A percentile compares a stretch with the other conserved stretches of the same genome.
These are phyloP conservation scores for Achlya hypogyna DNA, from an alignment of 352 stramenopile genomes.

Conservation along the genomic window DNA sequence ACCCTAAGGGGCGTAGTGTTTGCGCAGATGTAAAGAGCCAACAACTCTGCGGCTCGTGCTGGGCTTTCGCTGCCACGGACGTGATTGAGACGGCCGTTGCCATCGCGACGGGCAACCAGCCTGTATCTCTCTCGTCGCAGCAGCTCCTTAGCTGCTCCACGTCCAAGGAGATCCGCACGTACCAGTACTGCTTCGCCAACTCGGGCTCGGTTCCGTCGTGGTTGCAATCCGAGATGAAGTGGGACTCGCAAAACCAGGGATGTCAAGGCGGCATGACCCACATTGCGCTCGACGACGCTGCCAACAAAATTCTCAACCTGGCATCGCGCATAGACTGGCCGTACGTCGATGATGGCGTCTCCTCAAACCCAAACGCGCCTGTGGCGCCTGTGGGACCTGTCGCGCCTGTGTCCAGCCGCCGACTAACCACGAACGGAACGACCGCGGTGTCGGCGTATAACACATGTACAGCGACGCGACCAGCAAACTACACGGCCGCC, in stretches of 20 bases:
- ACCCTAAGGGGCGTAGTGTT: slow-evolving; percentile 51
- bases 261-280: slow-evolving; percentile 78
- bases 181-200: slow-evolving; percentile 57
- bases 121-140: slow-evolving; percentile 61
- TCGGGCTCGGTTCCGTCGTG: slow-evolving; percentile 30
- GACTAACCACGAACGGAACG: not conserved
- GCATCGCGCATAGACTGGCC: slow-evolving; percentile 62
- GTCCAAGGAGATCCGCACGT: slow-evolving; percentile 51
- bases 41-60: slow-evolving; percentile 73
- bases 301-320: slow-evolving; percentile 47
- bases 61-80: slow-evolving; percentile 65
- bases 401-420: not conserved
- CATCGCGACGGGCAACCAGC: slow-evolving; percentile 37
- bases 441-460: slow-evolving; percentile 20
- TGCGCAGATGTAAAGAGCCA: slow-evolving; percentile 75
- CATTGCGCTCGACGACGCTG: slow-evolving; percentile 63
- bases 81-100: slow-evolving; percentile 68
- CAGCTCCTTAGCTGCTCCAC: slow-evolving; percentile 67
- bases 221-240: slow-evolving; percentile 54
- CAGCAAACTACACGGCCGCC: slow-evolving; percentile 47
- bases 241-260: slow-evolving; percentile 66
- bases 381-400: not conserved
- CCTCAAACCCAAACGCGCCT: not conserved
- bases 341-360: slow-evolving; percentile 37
- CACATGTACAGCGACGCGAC: slow-evolving; percentile 27